Evolutionary conservation across 768 basidiomycete genomes (phyloP).

Genomic region (Suillus decipiens): DNA sequence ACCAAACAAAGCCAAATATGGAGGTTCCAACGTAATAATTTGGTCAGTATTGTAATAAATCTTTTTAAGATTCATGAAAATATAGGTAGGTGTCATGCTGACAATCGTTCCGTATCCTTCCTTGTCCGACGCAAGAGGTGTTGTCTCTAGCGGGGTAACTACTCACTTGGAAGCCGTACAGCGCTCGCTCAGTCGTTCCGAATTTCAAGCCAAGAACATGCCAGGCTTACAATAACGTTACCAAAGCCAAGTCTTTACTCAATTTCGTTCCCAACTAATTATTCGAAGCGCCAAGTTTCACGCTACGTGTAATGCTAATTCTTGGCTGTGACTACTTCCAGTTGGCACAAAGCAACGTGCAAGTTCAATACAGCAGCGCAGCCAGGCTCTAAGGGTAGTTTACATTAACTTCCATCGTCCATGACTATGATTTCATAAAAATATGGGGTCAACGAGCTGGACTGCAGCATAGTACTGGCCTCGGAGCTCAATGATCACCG

Average conservation of each 20-base stretch:
- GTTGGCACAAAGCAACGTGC: not conserved
- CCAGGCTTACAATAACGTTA: not conserved
- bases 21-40: conserved; percentile 5
- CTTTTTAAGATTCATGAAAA: conserved; percentile 17
- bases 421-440: no score
- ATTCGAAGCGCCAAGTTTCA: conserved; percentile 2
- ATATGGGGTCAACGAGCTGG: no score
- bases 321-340: not conserved
- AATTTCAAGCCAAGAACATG: no score
- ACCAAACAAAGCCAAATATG: conserved; percentile 29
- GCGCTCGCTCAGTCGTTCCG: no score
- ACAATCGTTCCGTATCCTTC: conserved; percentile 21
- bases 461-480: no score
- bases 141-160: no score
- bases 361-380: not conserved
- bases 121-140: conserved; percentile 11
- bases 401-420: no score
- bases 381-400: no score
- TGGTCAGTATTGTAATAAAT: conserved; percentile 24
- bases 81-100: conserved; percentile 22
- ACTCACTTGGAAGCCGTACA: no score
- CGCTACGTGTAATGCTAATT: conserved; percentile 3
- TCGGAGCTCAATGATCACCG: not conserved
- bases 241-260: not conserved
- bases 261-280: not conserved